A percentile compares a stretch with the other conserved stretches of the same genome.
These are phyloP conservation scores for Echinochloa phyllopogon DNA, from an alignment of 176 grass and related monocot species.

Conservation along the genomic window DNA sequence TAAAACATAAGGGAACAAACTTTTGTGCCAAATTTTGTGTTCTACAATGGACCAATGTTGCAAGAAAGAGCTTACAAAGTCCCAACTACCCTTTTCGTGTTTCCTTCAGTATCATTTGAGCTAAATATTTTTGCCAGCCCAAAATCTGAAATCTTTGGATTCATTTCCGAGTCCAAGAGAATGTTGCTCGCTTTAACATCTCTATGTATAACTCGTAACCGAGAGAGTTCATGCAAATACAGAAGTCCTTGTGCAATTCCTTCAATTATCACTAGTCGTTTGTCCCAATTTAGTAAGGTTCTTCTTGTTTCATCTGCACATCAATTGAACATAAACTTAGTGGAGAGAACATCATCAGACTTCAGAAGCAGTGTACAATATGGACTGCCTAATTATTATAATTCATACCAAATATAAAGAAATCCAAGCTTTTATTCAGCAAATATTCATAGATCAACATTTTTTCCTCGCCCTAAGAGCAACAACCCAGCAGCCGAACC, in stretches of 20 bases:
- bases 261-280: not conserved
- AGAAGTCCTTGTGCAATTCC: slow-evolving; percentile 17
- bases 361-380: not conserved
- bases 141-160: slow-evolving; percentile 28
- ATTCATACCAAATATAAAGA: slow-evolving; percentile 11
- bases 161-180: slow-evolving; percentile 18
- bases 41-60: not conserved
- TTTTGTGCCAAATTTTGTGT: not conserved
- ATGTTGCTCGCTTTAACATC: slow-evolving; percentile 27
- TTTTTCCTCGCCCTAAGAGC: not conserved
- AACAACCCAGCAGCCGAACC: slow-evolving; percentile 8
- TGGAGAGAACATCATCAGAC: not conserved
- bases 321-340: not conserved
- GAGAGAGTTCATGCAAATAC: slow-evolving; percentile 17
- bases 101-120: slow-evolving; percentile 24
- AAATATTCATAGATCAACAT: slow-evolving; percentile 17
- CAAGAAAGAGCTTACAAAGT: not conserved
- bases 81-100: slow-evolving; percentile 5
- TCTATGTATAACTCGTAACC: slow-evolving; percentile 19
- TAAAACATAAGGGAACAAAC: not conserved
- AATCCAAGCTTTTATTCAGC: slow-evolving; percentile 3
- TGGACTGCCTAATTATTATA: not conserved
- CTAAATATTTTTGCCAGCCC: not conserved
- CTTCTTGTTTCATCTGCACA: slow-evolving; percentile 5
- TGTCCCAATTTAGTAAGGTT: slow-evolving; percentile 7